These are phyloP conservation scores for Mycena epipterygia DNA, from an alignment of 768 basidiomycete genomes.

Conservation along the genomic window DNA sequence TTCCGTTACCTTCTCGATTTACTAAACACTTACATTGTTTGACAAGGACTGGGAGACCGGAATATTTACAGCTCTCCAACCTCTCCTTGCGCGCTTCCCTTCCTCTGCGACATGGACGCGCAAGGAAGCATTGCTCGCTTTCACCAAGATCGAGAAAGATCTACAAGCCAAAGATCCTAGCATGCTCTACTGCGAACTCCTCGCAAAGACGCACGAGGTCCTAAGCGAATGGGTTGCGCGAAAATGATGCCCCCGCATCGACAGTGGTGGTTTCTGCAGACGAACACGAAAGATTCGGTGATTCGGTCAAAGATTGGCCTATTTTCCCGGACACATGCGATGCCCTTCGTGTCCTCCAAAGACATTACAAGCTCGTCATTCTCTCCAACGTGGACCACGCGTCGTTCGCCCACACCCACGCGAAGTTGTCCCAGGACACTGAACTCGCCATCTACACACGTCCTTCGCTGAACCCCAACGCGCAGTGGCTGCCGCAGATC, in stretches of 20 bases:
- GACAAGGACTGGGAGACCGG: slow-evolving; percentile 84
- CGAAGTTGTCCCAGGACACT: slow-evolving; percentile 62
- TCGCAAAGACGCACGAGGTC: slow-evolving; percentile 62
- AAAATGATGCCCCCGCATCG: slow-evolving; percentile 36
- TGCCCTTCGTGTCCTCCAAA: slow-evolving; percentile 71
- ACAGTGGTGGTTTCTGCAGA: slow-evolving; percentile 32
- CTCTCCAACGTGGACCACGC: slow-evolving; percentile 81
- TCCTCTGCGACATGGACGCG: slow-evolving; percentile 60
- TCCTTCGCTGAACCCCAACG: slow-evolving; percentile 49
- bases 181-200: slow-evolving; percentile 72
- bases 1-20: background rate
- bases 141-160: slow-evolving; percentile 65
- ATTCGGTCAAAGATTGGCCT: slow-evolving; percentile 72
- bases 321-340: slow-evolving; percentile 75
- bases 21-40: background rate
- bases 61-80: slow-evolving; percentile 67
- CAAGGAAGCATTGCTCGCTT: slow-evolving; percentile 67
- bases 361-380: slow-evolving; percentile 77
- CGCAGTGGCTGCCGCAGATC: slow-evolving; percentile 62
- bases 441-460: slow-evolving; percentile 46
- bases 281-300: slow-evolving; percentile 65
- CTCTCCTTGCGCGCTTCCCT: slow-evolving; percentile 61
- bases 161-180: slow-evolving; percentile 70
- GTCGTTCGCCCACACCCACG: slow-evolving; percentile 74
- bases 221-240: slow-evolving; percentile 53